phyloP scores from a whole-genome alignment of 116 monocot species.

The Posidonia oceanica region DNA sequence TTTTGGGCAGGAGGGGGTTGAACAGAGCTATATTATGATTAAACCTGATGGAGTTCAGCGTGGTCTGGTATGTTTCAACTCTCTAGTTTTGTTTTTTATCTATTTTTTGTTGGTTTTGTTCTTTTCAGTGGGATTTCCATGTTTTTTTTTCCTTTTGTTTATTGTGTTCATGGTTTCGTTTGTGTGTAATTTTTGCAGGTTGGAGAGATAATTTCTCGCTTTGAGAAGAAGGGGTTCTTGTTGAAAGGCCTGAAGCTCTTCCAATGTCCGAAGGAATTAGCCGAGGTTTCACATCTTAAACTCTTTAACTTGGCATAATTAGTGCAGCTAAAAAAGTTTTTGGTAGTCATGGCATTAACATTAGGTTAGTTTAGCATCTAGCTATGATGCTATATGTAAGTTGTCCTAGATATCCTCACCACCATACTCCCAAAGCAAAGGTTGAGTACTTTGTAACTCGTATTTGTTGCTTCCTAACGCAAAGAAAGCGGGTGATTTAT shows the following conservation, averaged over 20 bases:
- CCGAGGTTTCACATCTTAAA: conserved; percentile 44
- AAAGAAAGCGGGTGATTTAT: too few species aligned
- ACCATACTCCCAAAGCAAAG: too few species aligned
- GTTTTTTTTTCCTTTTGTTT: background rate
- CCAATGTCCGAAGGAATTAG: conserved; percentile 79
- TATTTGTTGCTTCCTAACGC: too few species aligned
- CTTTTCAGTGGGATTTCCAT: background rate
- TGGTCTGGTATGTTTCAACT: conserved; percentile 50
- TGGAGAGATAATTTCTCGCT: conserved; percentile 93
- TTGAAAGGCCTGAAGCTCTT: conserved; percentile 94
- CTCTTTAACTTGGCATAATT: background rate
- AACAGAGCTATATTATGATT: conserved; percentile 86
- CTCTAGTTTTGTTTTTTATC: background rate
- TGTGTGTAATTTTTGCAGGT: conserved; percentile 34
- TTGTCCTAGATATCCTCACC: too few species aligned
- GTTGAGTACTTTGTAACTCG: too few species aligned
- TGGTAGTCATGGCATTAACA: too few species aligned
- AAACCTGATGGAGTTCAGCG: conserved; percentile 96
- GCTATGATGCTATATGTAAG: too few species aligned
- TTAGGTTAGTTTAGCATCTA: too few species aligned
- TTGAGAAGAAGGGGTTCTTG: conserved; percentile 93
- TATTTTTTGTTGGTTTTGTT: background rate
- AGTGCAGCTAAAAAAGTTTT: background rate
- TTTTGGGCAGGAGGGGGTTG: conserved; percentile 34
- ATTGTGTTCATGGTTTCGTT: background rate